These are phyloP conservation scores for Aspergillus glaucus DNA, from an alignment of 2,329 filamentous ascomycete species.

Conservation along the genomic window DNA sequence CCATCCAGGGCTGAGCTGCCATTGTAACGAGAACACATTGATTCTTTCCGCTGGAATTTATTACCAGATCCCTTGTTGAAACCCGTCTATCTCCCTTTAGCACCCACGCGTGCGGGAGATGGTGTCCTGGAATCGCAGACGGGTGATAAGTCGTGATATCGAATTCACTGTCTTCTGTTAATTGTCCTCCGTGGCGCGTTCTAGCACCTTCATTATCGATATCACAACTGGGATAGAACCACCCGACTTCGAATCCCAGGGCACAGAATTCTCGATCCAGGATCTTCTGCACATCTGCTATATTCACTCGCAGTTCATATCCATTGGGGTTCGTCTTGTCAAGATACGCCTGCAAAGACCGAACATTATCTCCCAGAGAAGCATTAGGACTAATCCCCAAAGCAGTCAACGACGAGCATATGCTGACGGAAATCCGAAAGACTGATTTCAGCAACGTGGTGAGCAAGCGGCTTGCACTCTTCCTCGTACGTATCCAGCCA, in stretches of 20 bases:
- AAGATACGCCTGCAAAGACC: slow-evolving; percentile 8
- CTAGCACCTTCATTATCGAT: slow-evolving; percentile 12
- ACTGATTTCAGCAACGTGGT: slow-evolving; percentile 19
- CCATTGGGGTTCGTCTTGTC: slow-evolving; percentile 10
- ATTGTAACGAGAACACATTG: slow-evolving; percentile 13
- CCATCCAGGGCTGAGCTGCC: slow-evolving; percentile 8
- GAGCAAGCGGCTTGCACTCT: slow-evolving; percentile 30
- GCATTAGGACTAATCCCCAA: slow-evolving; percentile 22
- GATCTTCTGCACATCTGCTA: slow-evolving; percentile 17
- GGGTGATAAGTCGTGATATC: slow-evolving; percentile 13
- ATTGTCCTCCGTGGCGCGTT: slow-evolving; percentile 16
- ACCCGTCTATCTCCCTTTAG: slow-evolving; percentile 6
- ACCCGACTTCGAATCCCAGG: slow-evolving; percentile 27
- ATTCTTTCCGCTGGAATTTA: background rate
- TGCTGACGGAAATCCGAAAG: slow-evolving; percentile 26
- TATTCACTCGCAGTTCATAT: slow-evolving; percentile 13
- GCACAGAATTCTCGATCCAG: slow-evolving; percentile 30
- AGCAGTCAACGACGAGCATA: slow-evolving; percentile 25
- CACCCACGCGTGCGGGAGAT: slow-evolving; percentile 27
- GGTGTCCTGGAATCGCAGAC: slow-evolving; percentile 26
- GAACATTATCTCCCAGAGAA: slow-evolving; percentile 15
- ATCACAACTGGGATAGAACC: slow-evolving; percentile 27
- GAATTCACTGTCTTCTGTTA: slow-evolving; percentile 11
- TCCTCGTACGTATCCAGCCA: slow-evolving; percentile 22
- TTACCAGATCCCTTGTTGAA: slow-evolving; percentile 19